These are phyloP conservation scores for Peronospora destructor DNA, from an alignment of 352 stramenopile genomes.

Conservation along the genomic window DNA sequence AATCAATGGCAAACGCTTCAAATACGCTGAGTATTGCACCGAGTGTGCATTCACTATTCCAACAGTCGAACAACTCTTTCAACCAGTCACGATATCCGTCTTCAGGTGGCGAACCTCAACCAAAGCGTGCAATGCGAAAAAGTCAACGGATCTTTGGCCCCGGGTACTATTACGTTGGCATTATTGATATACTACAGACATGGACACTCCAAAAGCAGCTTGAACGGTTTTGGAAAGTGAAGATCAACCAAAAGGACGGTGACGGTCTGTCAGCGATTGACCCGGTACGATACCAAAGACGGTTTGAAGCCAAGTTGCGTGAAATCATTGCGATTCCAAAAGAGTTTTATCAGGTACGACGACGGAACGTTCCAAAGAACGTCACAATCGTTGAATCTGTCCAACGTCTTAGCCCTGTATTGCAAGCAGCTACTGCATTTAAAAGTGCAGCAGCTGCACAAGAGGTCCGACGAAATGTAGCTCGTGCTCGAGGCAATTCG, in stretches of 20 bases:
- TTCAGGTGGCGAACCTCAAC: slow-evolving; percentile 14
- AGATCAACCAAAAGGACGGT: slow-evolving; percentile 55
- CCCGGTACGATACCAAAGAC: slow-evolving; percentile 59
- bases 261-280: slow-evolving; percentile 82
- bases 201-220: slow-evolving; percentile 80
- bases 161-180: slow-evolving; percentile 84
- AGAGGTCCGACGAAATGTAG: slow-evolving; percentile 16
- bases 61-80: slow-evolving; percentile 14
- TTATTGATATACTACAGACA: slow-evolving; percentile 89
- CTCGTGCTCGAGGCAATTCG: slow-evolving; percentile 24
- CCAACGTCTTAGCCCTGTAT: slow-evolving; percentile 30
- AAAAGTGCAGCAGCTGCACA: slow-evolving; percentile 20
- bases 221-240: slow-evolving; percentile 81
- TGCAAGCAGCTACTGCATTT: slow-evolving; percentile 31
- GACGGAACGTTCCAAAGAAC: slow-evolving; percentile 12
- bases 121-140: slow-evolving; percentile 53
- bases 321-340: slow-evolving; percentile 78
- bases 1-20: slow-evolving; percentile 1
- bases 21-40: slow-evolving; percentile 15
- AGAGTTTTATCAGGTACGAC: slow-evolving; percentile 33
- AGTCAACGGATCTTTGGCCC: slow-evolving; percentile 77
- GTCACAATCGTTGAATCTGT: slow-evolving; percentile 25
- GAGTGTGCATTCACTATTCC: slow-evolving; percentile 33
- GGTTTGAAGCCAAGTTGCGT: slow-evolving; percentile 77
- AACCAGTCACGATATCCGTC: slow-evolving; percentile 21